These are phyloP conservation scores for Aspergillus sp. DNA, from an alignment of 2,329 filamentous ascomycete genomes.

Conservation along the genomic window DNA sequence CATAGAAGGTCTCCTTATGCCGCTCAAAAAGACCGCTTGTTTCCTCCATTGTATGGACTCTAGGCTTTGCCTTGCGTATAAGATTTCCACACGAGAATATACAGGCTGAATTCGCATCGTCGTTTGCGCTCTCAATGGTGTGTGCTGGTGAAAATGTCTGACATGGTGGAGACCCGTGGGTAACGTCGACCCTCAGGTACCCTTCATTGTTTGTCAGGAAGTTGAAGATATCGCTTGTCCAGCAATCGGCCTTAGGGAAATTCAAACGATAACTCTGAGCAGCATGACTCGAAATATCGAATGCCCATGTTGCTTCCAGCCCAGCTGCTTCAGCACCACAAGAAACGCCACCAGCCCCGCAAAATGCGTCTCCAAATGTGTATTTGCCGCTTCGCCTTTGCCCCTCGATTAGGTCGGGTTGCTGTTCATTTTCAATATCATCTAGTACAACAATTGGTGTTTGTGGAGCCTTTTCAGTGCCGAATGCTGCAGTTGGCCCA, in stretches of 20 bases:
- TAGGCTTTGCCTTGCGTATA: constrained; percentile 63
- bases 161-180: constrained; percentile 78
- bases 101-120: constrained; percentile 69
- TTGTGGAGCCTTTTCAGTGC: constrained; percentile 21
- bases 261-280: constrained; percentile 63
- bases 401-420: constrained; percentile 25
- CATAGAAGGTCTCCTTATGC: constrained; percentile 61
- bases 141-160: constrained; percentile 76
- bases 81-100: constrained; percentile 56
- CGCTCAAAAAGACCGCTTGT: constrained; percentile 68
- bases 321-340: constrained; percentile 52
- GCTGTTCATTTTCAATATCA: constrained; percentile 26
- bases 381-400: constrained; percentile 50
- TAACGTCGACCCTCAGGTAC: constrained; percentile 62
- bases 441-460: constrained; percentile 20
- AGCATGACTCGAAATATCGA: constrained; percentile 66
- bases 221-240: constrained; percentile 53
- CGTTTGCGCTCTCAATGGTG: constrained; percentile 60
- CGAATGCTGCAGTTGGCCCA: constrained; percentile 36
- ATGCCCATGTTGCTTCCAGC: constrained; percentile 62
- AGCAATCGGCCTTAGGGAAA: constrained; percentile 50
- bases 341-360: constrained; percentile 67
- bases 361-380: constrained; percentile 73
- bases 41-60: constrained; percentile 78
- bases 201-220: constrained; percentile 39